Percentiles rank a stretch among this genome's conserved stretches.
These are phyloP conservation scores for Colletotrichum theobromicola DNA, from an alignment of 2,329 filamentous ascomycete genomes.

Conservation along the genomic window DNA sequence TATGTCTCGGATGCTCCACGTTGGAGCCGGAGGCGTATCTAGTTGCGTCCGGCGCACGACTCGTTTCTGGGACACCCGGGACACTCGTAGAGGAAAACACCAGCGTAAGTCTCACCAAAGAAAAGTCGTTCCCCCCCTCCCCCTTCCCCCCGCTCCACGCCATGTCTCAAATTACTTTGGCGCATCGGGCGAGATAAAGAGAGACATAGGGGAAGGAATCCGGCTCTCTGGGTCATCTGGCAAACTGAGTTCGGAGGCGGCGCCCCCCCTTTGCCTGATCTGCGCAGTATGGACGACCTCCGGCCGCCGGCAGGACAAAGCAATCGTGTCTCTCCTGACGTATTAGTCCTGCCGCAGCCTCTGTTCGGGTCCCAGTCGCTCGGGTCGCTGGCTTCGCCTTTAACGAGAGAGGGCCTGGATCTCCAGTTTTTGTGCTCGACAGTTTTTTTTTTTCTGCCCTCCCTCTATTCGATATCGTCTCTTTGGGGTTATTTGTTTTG, in stretches of 20 bases:
- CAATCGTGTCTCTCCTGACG: constrained; percentile 16
- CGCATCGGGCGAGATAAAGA: background rate
- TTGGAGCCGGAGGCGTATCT: constrained; percentile 8
- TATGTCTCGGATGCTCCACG: constrained; percentile 19
- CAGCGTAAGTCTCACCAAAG: background rate
- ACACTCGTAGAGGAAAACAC: background rate
- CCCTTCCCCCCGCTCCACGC: background rate
- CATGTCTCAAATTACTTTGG: constrained; percentile 14
- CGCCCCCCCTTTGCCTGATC: background rate
- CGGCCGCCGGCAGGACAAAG: constrained; percentile 3
- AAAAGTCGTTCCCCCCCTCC: background rate
- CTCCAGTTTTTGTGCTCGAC: background rate
- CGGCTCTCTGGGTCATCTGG: constrained; percentile 3
- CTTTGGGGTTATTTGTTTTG: constrained; percentile 9
- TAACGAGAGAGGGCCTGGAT: background rate
- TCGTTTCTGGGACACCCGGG: background rate
- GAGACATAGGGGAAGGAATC: background rate
- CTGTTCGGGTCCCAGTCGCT: constrained; percentile 2
- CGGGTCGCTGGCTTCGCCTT: constrained; percentile 1
- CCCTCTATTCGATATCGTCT: background rate
- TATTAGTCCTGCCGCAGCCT: constrained; percentile 10
- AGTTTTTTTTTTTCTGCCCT: background rate
- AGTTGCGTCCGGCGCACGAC: constrained; percentile 3
- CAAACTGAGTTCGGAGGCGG: background rate
- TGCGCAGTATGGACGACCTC: background rate